These are phyloP conservation scores for Lepidium aucheri DNA, from an alignment of 345 rosid genomes.

Conservation along the genomic window DNA sequence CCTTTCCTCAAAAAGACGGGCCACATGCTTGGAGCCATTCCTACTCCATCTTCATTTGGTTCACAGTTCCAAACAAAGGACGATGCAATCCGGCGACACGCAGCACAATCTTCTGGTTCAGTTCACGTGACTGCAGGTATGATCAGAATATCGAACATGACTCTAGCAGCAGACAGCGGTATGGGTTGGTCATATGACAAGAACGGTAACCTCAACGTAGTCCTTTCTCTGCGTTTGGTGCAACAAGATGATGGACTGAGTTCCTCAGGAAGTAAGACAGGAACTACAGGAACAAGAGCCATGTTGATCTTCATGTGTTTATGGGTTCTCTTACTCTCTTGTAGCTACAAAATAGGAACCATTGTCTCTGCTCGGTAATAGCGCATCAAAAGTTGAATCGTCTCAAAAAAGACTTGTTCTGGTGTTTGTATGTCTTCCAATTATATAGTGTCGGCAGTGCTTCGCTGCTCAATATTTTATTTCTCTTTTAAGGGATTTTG, in stretches of 20 bases:
- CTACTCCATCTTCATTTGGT: conserved; percentile 74
- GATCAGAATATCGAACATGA: conserved; percentile 60
- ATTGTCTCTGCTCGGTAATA: conserved; percentile 47
- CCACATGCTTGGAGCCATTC: conserved; percentile 64
- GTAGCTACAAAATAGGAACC: conserved; percentile 53
- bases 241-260: conserved; percentile 20
- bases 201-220: conserved; percentile 54
- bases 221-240: conserved; percentile 47
- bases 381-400: background rate
- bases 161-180: conserved; percentile 15
- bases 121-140: conserved; percentile 84
- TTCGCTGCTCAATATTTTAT: conserved; percentile 20
- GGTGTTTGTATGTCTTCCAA: conserved; percentile 22
- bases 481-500: background rate
- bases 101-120: conserved; percentile 71
- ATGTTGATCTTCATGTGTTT: conserved; percentile 50
- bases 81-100: conserved; percentile 44
- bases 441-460: conserved; percentile 20
- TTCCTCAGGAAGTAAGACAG: conserved; percentile 27
- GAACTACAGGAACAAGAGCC: conserved; percentile 35
- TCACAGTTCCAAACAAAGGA: conserved; percentile 74
- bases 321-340: conserved; percentile 60
- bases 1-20: conserved; percentile 73
- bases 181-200: conserved; percentile 65
- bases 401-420: background rate